These are phyloP conservation scores for Vitis hybrid DNA, from an alignment of 177 flowering plant genomes.

Conservation along the genomic window DNA sequence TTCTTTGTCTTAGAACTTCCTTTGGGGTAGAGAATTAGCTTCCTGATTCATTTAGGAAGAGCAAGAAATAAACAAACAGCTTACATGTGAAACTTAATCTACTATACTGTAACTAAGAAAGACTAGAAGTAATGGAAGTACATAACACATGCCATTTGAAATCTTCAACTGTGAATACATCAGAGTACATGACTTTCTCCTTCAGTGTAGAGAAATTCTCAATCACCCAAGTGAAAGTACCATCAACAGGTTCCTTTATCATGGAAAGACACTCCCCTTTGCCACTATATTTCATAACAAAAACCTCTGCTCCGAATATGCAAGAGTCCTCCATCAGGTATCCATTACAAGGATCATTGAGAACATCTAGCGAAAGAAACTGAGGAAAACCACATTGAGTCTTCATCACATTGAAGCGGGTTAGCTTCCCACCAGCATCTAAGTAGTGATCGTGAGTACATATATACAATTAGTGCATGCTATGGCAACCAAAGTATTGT, in stretches of 20 bases:
- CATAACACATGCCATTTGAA: too few species aligned
- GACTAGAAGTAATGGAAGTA: too few species aligned
- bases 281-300: conserved; percentile 21
- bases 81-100: too few species aligned
- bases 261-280: conserved; percentile 23
- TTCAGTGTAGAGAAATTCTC: conserved; percentile 18
- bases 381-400: conserved; percentile 20
- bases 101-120: too few species aligned
- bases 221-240: conserved; percentile 19
- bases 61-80: too few species aligned
- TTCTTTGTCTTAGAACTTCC: too few species aligned
- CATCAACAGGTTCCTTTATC: conserved; percentile 10
- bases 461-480: not conserved
- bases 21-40: too few species aligned
- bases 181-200: conserved; percentile 6
- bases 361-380: conserved; percentile 6
- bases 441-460: not conserved
- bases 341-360: conserved; percentile 22
- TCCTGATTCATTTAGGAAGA: too few species aligned
- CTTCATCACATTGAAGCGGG: conserved; percentile 24
- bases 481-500: not conserved
- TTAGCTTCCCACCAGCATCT: conserved; percentile 18
- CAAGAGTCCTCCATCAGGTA: conserved; percentile 26
- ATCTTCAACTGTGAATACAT: conserved; percentile 13
- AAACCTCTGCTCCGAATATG: conserved; percentile 32